Evolutionary conservation across 2,329 filamentous ascomycete species (phyloP).

Genomic region (Ascochyta koolunga): DNA sequence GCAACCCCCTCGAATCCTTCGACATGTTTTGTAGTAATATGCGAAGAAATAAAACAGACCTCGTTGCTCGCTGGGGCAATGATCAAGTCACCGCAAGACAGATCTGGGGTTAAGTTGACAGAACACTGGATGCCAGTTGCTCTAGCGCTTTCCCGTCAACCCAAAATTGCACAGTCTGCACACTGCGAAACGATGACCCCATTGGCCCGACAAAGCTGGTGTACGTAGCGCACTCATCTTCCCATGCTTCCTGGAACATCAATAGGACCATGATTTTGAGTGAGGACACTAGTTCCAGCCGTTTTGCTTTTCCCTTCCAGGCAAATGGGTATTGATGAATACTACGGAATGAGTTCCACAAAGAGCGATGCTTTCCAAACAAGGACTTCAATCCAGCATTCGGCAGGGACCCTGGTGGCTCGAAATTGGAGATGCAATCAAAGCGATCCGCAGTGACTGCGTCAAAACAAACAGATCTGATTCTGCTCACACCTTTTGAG

Average conservation of each 20-base stretch:
- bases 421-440: neutral
- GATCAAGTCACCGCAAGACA: too few species aligned
- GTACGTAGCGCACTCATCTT: slow-evolving; percentile 8
- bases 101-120: neutral
- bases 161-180: slow-evolving; percentile 1
- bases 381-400: neutral
- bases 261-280: slow-evolving; percentile 12
- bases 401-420: neutral
- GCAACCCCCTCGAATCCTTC: too few species aligned
- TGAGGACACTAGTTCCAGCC: neutral
- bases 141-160: slow-evolving; percentile 6
- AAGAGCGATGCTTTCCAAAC: slow-evolving; percentile 15
- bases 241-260: slow-evolving; percentile 11
- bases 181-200: slow-evolving; percentile 5
- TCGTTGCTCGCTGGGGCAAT: too few species aligned
- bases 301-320: neutral
- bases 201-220: slow-evolving; percentile 5
- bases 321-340: slow-evolving; percentile 7
- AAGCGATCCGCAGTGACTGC: neutral
- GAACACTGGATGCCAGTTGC: neutral
- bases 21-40: too few species aligned
- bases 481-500: neutral
- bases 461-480: slow-evolving; percentile 1
- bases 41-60: too few species aligned
- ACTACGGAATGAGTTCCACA: slow-evolving; percentile 13